These are phyloP conservation scores for Xylaria nigripes DNA, from an alignment of 495 filamentous ascomycete species.

Conservation along the genomic window DNA sequence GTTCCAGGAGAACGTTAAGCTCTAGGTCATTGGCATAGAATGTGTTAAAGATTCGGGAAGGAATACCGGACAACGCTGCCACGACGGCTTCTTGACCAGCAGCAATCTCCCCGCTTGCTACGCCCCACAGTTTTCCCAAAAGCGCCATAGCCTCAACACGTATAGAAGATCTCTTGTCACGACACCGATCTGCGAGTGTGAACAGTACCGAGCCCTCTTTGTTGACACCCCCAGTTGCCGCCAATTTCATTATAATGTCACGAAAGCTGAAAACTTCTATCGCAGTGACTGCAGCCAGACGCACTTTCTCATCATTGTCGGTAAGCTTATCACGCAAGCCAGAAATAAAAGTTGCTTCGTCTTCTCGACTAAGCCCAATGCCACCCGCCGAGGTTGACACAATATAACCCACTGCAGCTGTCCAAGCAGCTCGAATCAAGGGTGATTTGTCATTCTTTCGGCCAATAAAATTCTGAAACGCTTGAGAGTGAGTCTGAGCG, in stretches of 20 bases:
- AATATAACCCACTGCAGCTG: conserved; percentile 74
- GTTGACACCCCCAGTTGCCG: conserved; percentile 59
- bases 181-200: conserved; percentile 77
- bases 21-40: conserved; percentile 87
- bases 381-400: conserved; percentile 73
- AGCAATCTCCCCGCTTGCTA: conserved; percentile 78
- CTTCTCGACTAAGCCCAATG: conserved; percentile 68
- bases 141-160: conserved; percentile 79
- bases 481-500: conserved; percentile 62
- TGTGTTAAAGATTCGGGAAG: conserved; percentile 76
- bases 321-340: conserved; percentile 70
- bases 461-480: conserved; percentile 74
- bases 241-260: conserved; percentile 73
- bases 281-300: conserved; percentile 75
- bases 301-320: conserved; percentile 84
- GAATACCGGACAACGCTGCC: conserved; percentile 65
- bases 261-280: conserved; percentile 68
- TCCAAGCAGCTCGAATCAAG: conserved; percentile 76
- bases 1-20: conserved; percentile 74
- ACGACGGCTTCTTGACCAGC: conserved; percentile 69
- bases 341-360: conserved; percentile 63
- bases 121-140: conserved; percentile 81
- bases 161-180: conserved; percentile 75
- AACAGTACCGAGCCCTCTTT: conserved; percentile 63
- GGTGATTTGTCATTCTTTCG: conserved; percentile 77